Percentiles rank a stretch among this genome's conserved stretches.
Evolutionary conservation across 495 filamentous ascomycete species (phyloP).

Genomic region (Penicillium longicatenatum): DNA sequence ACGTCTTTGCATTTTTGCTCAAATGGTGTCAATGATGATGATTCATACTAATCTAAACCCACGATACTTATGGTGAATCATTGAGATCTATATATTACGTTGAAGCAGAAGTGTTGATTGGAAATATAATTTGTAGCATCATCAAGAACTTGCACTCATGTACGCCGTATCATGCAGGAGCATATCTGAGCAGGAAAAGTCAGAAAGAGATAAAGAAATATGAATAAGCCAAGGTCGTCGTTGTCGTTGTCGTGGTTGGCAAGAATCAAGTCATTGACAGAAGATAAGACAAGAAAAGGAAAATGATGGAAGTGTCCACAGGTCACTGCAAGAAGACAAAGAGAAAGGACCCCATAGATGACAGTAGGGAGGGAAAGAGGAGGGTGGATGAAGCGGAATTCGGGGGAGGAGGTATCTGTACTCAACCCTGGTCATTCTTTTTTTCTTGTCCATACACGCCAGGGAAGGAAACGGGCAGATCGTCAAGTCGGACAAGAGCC

Average conservation of each 20-base stretch:
- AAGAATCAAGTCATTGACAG: constrained; percentile 12
- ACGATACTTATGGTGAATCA: not conserved
- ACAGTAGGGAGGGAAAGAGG: not conserved
- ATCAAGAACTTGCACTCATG: constrained; percentile 27
- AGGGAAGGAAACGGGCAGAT: not conserved
- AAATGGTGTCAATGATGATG: not conserved
- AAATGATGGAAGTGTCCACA: constrained; percentile 10
- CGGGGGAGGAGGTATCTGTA: not conserved
- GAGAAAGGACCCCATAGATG: constrained; percentile 3
- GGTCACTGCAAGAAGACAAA: constrained; percentile 2
- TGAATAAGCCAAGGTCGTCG: constrained; percentile 11
- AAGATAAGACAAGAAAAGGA: constrained; percentile 9
- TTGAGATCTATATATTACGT: not conserved
- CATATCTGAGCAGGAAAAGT: constrained; percentile 22
- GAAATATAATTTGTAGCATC: constrained; percentile 9
- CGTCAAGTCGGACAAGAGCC: constrained; percentile 2
- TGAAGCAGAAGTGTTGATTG: not conserved
- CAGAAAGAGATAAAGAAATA: constrained; percentile 9
- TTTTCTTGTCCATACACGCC: not conserved
- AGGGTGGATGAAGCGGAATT: not conserved
- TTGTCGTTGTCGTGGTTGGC: constrained; percentile 13
- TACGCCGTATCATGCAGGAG: constrained; percentile 34
- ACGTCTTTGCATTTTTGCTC: not conserved
- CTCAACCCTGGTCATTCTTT: constrained; percentile 3
- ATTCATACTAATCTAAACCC: no score